Base-by-base conservation (phyloP, 208 protist species). In the Leishmania tarentolae region DNA sequence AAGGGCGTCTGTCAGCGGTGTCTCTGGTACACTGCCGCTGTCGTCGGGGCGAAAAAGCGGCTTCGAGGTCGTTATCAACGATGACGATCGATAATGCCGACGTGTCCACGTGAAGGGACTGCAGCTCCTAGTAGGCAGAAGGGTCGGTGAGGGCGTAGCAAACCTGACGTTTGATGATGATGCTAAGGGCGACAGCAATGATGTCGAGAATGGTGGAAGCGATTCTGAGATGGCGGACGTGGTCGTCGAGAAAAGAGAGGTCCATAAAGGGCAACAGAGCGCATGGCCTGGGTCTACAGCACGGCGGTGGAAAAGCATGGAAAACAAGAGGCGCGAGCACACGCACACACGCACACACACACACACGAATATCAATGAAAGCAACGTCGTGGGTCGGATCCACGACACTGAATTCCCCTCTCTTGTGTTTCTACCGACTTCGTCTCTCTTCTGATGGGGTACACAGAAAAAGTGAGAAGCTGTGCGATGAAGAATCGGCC, bases 221-320 rank as follows among this genome's bases (percentile, higher is more conserved):
- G 42, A 50, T 56, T 37, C 53, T 31, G 17, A 4, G 53, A 35
- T 63, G 3, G 37, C 35, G n/a, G 40, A 44, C 19, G 52, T 59
- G 74, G 69, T 69, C 31, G 63, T 28, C 7, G 63, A 28, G 42
- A 59, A 50, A 40, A 5, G 63, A 9, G 59, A 19, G 59, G 56
- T 24, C 31, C 56, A 21, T 59, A 46, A 31, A 42, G 53, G 37
- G 56, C 47, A 65, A 35, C 21, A 5, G 52, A 65, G 21, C 66
- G 61, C 46, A 66, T 44, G 24, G 21, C 53, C 50, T 35, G 63
- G 8, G 31, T 53, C 37, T 7, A 1, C 19, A 31, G 42, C 31
- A 52, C 83, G 9, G 59, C 69, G 65, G 37, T 78, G 76, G 35
- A 53, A 76, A 0, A 85, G 42, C 76, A 87, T 80, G 78, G 59